Evolutionary conservation across 192 early-diverging fungal genomes (phyloP), one percentile per base, ranked within the genome.

Genomic region (Coemansia aciculifera): DNA sequence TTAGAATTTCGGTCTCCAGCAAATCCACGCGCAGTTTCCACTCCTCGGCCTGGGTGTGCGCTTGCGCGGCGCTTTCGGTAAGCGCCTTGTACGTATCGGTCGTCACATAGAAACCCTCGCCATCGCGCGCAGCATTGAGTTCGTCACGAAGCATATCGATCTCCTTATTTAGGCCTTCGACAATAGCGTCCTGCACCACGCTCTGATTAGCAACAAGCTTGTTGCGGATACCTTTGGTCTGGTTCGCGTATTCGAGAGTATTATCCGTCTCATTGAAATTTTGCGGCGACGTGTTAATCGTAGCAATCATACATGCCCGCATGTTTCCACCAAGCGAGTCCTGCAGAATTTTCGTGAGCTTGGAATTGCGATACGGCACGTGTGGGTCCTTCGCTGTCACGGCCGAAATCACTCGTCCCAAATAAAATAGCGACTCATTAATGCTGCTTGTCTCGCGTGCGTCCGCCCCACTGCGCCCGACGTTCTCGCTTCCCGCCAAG

Each of bases 301-400:
- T 96, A 13, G 95, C 97, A 44, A 99, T 95, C 68, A 99, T 95
- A 67, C 94, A 96, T 0, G 97, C 97, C 59, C 94, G 94, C 15
- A 95, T 97, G 44, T 87, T 78, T 0, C 97, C 97, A 65, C 91
- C 91, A 1, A 93, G 84, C 1, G 95, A 98, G 82, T 97, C 95
- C 77, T 95, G 91, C 19, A 99, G 72, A 0, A 99, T 78, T 7
- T 94, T 75, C 0, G 95, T 99, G 36, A 99, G 77, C 73, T 96
- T 98, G 73, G 91, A 93, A 64, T 90, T 87, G 43, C 92, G 85
- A 71, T 92, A 94, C 0, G 93, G 90, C 9, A 93, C 85, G 72
- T 91, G 87, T 10, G 69, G 60, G 40, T 85, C 80, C 44, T 77
- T 74, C 52, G 90, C 87, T 0, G 88, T 87, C 19, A 91, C 75